Conservation (phyloP, 257 asterid species). For the Lithospermum erythrorhizon region DNA sequence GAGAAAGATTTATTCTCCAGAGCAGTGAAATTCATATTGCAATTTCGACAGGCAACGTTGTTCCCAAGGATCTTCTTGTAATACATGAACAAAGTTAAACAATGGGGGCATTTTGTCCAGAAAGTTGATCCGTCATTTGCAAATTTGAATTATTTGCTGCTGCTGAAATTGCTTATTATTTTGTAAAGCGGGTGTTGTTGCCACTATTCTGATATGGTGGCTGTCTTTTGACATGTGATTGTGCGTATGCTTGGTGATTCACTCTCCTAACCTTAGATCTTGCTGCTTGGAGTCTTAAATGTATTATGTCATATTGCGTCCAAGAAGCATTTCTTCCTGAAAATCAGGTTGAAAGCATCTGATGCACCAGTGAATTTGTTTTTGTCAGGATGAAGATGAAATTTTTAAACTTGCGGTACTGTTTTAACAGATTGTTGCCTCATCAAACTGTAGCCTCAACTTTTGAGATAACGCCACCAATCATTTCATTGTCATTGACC, state of each 20-base stretch:
- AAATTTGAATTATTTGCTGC: neutral
- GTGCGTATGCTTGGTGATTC: neutral
- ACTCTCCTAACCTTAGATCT: neutral
- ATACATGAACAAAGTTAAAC: neutral
- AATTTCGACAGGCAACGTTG: slow-evolving; percentile 18
- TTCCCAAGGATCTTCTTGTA: slow-evolving; percentile 8
- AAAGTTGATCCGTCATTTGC: slow-evolving; percentile 1
- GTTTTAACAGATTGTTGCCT: slow-evolving; percentile 27
- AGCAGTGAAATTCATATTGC: slow-evolving; percentile 14
- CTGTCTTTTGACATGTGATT: slow-evolving; percentile 1
- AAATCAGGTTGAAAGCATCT: slow-evolving; percentile 43
- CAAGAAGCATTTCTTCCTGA: slow-evolving; percentile 36
- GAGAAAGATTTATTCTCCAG: slow-evolving; percentile 18
- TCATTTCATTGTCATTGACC: slow-evolving; percentile 46
- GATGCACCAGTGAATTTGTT: slow-evolving; percentile 48
- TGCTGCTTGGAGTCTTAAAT: slow-evolving; percentile 3
- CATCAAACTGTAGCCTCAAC: slow-evolving; percentile 45
- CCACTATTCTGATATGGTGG: neutral
- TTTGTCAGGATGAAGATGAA: slow-evolving; percentile 54
- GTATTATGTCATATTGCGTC: slow-evolving; percentile 17
- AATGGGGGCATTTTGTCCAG: slow-evolving; percentile 2
- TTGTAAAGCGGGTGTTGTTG: neutral
- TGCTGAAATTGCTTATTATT: neutral
- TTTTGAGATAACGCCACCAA: slow-evolving; percentile 57
- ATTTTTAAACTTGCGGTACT: slow-evolving; percentile 41